Conservation (phyloP, 768 basidiomycete species). For the Macrolepiota dolichaula region DNA sequence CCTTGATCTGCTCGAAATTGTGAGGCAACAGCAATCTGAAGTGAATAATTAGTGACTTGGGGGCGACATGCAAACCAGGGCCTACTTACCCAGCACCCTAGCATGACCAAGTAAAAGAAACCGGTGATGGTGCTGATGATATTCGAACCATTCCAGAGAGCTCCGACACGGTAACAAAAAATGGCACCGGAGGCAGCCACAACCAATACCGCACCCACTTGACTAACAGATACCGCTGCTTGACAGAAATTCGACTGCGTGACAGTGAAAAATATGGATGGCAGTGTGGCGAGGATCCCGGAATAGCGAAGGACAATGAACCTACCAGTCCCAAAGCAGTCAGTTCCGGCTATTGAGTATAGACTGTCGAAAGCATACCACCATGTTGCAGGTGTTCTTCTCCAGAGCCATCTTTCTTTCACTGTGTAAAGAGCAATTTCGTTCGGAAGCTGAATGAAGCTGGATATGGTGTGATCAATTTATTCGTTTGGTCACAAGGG, state of each 20-base stretch:
- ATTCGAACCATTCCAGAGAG: conserved; percentile 3
- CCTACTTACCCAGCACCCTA: conserved; percentile 4
- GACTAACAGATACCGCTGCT: not conserved
- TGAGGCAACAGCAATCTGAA: not conserved
- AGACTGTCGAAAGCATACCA: not conserved
- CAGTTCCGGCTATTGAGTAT: not conserved
- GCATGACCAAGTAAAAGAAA: conserved; percentile 2
- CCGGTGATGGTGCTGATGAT: not conserved
- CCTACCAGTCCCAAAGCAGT: not conserved
- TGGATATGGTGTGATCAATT: not conserved
- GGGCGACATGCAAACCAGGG: not conserved
- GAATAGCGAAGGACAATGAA: conserved; percentile 6
- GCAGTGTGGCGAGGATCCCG: conserved; percentile 3
- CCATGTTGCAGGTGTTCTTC: conserved; percentile 1
- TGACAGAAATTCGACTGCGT: not conserved
- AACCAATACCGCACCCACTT: not conserved
- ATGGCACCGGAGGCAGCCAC: conserved; percentile 7
- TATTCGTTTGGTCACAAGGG: not conserved
- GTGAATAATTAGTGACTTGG: not conserved
- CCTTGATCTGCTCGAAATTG: conserved; percentile 2
- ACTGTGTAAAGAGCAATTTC: conserved; percentile 2
- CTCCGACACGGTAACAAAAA: conserved; percentile 3
- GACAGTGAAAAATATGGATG: conserved; percentile 3
- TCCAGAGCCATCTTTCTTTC: conserved; percentile 1
- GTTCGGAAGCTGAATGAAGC: conserved; percentile 3